phyloP scores from a whole-genome alignment of 768 basidiomycete genomes.

The Mycena venus region DNA sequence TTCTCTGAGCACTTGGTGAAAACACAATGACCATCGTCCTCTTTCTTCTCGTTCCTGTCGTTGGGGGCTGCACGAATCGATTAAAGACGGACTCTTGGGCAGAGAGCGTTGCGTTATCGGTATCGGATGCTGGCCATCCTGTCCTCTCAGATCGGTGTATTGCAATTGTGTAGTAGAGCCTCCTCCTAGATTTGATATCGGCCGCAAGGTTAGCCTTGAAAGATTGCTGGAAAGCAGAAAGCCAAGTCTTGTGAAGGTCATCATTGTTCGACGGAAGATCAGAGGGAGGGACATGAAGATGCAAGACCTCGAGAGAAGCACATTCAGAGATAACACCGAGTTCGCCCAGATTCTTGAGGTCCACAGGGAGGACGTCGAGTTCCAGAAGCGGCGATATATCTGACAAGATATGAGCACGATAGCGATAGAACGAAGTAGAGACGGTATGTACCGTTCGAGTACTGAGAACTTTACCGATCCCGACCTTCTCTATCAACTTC shows the following conservation, averaged over 20 bases:
- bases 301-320: constrained; percentile 25
- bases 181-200: constrained; percentile 24
- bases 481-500: constrained; percentile 19
- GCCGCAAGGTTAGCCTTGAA: constrained; percentile 23
- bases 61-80: constrained; percentile 17
- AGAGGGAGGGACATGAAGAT: constrained; percentile 20
- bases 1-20: constrained; percentile 29
- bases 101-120: constrained; percentile 17
- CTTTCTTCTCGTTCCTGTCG: constrained; percentile 34
- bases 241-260: constrained; percentile 28
- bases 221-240: constrained; percentile 27
- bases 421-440: not conserved
- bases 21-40: constrained; percentile 30
- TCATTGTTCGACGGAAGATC: not conserved
- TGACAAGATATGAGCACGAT: not conserved
- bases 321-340: not conserved
- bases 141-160: not conserved
- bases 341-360: constrained; percentile 25
- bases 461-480: constrained; percentile 16
- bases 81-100: constrained; percentile 34
- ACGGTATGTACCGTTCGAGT: constrained; percentile 1
- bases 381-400: constrained; percentile 16
- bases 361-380: constrained; percentile 27
- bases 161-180: not conserved
- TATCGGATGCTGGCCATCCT: no score